Base-by-base conservation (phyloP, 257 asterid genomes). In the Gentiana macrophylla region DNA sequence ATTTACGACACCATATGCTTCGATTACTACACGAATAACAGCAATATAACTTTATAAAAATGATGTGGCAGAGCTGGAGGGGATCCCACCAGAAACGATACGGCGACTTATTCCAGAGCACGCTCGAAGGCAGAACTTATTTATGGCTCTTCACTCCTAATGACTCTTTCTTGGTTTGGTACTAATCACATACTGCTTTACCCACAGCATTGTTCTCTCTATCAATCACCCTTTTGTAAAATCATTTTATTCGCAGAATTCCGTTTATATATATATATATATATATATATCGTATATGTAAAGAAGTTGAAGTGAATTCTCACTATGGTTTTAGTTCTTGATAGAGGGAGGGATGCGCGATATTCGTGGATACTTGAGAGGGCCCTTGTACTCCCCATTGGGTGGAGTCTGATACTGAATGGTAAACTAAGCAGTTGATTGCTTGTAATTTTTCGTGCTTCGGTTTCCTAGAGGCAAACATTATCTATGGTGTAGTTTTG, bases 21-120 rank as follows among this genome's bases (percentile, higher is more conserved):
- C 24, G 24, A 24, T 24, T 24, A 24, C 24, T 24, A 24, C 24
- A 24, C 44, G 44, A 41, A 4, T 41, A 41, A 41, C 46, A 41
- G 46, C 9, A 41, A 24, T 24, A 24, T 24, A 0, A 24, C 4
- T 36, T 36, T 50, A 2, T 38, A 35, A 44, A 46, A 11, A 4
- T 57, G 59, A 61, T 53, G 69, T 59, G 47, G 60, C 87, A 89
- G 97, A 89, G 80, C 93, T 89, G 77, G 78, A 84, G 3, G 84
- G 93, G 52, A 74, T 89, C 53, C 87, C 94, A 62, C 67, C 81
- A 7, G 95, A 86, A n/a, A 86, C 86, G 36, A 67, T 84, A 67
- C 82, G 79, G 51, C 94, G 95, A 38, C 95, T 89, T 62, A 77
- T 89, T 63, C 97, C 97, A 8, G 97, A 86, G 78, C 95, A 89